Evolutionary conservation across 1,139 yeast species (phyloP).

Genomic region (Groenewaldozyma sp.): DNA sequence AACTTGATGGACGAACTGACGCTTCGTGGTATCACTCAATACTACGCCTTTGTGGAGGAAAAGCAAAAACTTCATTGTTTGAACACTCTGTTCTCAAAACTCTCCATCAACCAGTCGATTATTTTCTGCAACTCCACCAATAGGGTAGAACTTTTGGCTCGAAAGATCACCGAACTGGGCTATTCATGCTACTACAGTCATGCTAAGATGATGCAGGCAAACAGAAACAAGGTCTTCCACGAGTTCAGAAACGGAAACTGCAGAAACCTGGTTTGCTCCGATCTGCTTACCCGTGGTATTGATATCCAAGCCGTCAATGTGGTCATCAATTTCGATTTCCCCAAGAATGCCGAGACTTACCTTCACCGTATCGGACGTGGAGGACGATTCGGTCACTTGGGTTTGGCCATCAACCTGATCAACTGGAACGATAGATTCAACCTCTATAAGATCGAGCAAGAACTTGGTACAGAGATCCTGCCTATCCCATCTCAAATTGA

Average conservation of each 20-base stretch:
- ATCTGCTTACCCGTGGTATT: constrained; percentile 94
- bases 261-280: constrained; percentile 94
- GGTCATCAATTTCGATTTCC: constrained; percentile 95
- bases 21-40: constrained; percentile 90
- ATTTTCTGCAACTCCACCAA: constrained; percentile 95
- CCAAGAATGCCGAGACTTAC: constrained; percentile 95
- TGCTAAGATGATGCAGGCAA: constrained; percentile 96
- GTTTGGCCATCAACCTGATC: constrained; percentile 92
- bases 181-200: constrained; percentile 96
- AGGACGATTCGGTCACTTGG: constrained; percentile 97
- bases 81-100: constrained; percentile 86
- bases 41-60: constrained; percentile 95
- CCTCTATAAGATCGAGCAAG: constrained; percentile 91
- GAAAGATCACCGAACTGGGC: constrained; percentile 92
- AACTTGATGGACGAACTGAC: constrained; percentile 97
- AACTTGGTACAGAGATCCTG: constrained; percentile 92
- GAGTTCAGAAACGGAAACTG: constrained; percentile 98
- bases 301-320: constrained; percentile 99
- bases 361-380: constrained; percentile 98
- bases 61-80: constrained; percentile 91
- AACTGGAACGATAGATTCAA: constrained; percentile 96
- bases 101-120: constrained; percentile 92
- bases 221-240: constrained; percentile 96
- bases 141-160: constrained; percentile 90
- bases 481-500: constrained; percentile 93